A percentile compares a stretch with the other conserved stretches of the same genome.
phyloP scores from a whole-genome alignment of 2,329 filamentous ascomycete species.

The Daldinia eschscholtzii region DNA sequence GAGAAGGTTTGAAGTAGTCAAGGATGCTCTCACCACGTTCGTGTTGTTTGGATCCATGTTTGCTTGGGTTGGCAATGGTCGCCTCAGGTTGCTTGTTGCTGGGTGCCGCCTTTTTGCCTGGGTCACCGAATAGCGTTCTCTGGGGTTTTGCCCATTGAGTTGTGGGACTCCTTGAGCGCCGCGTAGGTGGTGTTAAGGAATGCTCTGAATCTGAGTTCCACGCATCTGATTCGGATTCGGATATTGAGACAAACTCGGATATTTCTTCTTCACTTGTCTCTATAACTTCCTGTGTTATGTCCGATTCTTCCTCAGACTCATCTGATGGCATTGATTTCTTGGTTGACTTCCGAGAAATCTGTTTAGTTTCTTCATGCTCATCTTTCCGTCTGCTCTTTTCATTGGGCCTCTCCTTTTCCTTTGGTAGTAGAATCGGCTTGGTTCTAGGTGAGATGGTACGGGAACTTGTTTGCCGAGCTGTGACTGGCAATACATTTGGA shows the following conservation, averaged over 20 bases:
- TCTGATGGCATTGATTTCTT: constrained; percentile 15
- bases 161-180: constrained; percentile 41
- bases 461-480: constrained; percentile 26
- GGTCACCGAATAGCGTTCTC: constrained; percentile 40
- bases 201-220: constrained; percentile 41
- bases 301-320: constrained; percentile 34
- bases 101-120: constrained; percentile 30
- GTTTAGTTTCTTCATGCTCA: constrained; percentile 15
- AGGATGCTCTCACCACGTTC: constrained; percentile 17
- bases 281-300: constrained; percentile 20
- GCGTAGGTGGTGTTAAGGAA: constrained; percentile 37
- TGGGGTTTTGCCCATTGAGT: constrained; percentile 39
- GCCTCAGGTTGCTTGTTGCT: constrained; percentile 23
- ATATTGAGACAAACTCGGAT: constrained; percentile 46
- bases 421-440: constrained; percentile 28
- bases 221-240: constrained; percentile 36
- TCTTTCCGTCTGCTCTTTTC: constrained; percentile 25
- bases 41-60: constrained; percentile 32
- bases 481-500: constrained; percentile 33
- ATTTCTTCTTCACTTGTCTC: constrained; percentile 40
- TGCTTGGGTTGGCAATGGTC: constrained; percentile 26
- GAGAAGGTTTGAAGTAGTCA: constrained; percentile 34
- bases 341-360: constrained; percentile 10
- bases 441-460: constrained; percentile 19
- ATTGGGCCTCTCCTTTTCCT: constrained; percentile 31